Conservation (phyloP, 2,329 filamentous ascomycete species). For the Zymoseptoria brevis region DNA sequence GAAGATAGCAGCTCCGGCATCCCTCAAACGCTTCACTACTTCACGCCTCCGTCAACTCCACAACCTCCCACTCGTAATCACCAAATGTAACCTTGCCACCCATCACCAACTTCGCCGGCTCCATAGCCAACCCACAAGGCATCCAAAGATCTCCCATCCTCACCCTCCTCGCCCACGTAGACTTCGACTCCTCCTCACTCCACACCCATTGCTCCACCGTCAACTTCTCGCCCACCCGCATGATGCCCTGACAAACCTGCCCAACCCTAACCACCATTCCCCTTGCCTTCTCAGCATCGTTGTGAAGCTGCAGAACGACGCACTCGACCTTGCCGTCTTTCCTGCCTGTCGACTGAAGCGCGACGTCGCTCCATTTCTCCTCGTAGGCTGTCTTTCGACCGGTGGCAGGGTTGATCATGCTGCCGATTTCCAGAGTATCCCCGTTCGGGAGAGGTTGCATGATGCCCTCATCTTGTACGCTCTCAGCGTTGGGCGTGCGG, state of each 20-base stretch:
- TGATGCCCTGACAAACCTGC: conserved; percentile 48
- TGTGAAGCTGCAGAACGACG: conserved; percentile 15
- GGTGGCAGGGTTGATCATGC: conserved; percentile 52
- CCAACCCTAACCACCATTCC: conserved; percentile 51
- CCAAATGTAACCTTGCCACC: conserved; percentile 28
- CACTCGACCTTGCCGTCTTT: conserved; percentile 33
- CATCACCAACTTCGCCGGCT: conserved; percentile 23
- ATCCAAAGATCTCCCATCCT: conserved; percentile 34
- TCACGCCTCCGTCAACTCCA: conserved; percentile 24
- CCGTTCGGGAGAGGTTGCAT: conserved; percentile 42
- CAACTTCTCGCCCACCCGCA: conserved; percentile 39
- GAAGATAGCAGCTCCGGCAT: background rate
- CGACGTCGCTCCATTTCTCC: conserved; percentile 35
- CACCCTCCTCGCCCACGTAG: conserved; percentile 31
- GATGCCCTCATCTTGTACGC: conserved; percentile 48
- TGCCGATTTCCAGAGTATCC: conserved; percentile 48
- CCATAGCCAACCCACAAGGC: conserved; percentile 34
- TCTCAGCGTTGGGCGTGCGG: conserved; percentile 33
- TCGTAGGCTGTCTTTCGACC: conserved; percentile 48
- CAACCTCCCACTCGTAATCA: conserved; percentile 33
- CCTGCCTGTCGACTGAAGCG: conserved; percentile 19
- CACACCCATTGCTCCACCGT: conserved; percentile 51
- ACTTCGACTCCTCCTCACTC: conserved; percentile 9
- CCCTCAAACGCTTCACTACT: background rate
- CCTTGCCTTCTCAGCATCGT: conserved; percentile 27